Evolutionary conservation across 441 rosid genomes (phyloP).

Genomic region (Hura crepitans): DNA sequence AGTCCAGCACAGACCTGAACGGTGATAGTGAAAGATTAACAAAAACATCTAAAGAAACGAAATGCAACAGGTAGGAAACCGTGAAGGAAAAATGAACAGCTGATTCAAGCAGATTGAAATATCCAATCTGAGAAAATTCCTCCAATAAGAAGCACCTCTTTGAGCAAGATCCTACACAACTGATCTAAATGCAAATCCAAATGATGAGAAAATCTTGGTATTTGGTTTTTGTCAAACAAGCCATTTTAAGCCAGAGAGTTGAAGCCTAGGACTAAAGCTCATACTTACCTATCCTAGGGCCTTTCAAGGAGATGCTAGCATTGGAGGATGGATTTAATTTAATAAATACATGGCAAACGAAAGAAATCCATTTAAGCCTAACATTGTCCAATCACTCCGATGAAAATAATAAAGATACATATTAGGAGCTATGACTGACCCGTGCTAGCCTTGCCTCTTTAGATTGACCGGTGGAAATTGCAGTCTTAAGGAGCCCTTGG

Average conservation of each 20-base stretch:
- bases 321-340: not conserved
- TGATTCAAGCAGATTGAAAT: not conserved
- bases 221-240: not conserved
- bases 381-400: not conserved
- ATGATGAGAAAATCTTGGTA: not conserved
- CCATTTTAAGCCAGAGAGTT: not conserved
- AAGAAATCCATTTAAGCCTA: constrained; percentile 1
- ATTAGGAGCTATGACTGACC: constrained; percentile 46
- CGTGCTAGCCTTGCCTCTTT: constrained; percentile 97
- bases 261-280: constrained; percentile 1
- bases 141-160: not conserved
- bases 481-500: constrained; percentile 83
- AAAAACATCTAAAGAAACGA: not conserved
- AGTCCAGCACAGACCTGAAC: constrained; percentile 91
- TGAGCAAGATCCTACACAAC: constrained; percentile 12
- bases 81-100: not conserved
- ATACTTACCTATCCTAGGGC: not conserved
- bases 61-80: not conserved
- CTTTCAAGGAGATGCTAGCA: not conserved
- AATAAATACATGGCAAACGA: not conserved
- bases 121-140: not conserved
- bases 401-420: too few relatives aligned
- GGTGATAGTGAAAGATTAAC: constrained; percentile 16
- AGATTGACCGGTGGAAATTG: constrained; percentile 83
- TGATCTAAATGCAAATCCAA: not conserved